Conservation (phyloP, 2,329 filamentous ascomycete species). For the Fusarium subtropicale region DNA sequence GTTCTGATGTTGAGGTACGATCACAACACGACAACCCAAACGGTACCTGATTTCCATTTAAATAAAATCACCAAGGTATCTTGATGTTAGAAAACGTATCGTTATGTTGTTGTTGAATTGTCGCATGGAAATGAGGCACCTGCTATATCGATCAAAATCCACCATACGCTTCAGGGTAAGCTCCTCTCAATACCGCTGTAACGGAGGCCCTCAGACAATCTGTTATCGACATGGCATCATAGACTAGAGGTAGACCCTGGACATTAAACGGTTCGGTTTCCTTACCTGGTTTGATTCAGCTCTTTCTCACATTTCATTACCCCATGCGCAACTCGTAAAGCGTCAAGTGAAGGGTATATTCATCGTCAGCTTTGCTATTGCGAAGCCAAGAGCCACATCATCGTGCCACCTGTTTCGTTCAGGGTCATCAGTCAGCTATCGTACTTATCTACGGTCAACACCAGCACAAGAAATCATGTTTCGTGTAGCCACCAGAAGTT, state of each 20-base stretch:
- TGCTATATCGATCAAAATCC: background rate
- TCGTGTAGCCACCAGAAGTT: background rate
- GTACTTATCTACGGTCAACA: background rate
- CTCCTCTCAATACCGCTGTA: background rate
- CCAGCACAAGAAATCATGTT: constrained; percentile 25
- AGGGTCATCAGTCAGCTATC: no score
- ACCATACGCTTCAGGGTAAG: constrained; percentile 4
- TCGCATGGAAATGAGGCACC: background rate
- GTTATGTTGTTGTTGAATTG: background rate
- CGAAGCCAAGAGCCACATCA: background rate
- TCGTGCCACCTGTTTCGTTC: constrained; percentile 12
- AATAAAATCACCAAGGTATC: no score
- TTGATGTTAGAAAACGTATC: no score
- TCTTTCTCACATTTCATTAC: background rate
- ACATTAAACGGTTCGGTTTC: background rate
- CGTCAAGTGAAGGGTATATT: background rate
- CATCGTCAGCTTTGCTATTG: background rate
- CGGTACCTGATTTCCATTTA: background rate
- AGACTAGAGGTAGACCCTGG: background rate
- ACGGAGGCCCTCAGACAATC: background rate
- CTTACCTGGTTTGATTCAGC: background rate
- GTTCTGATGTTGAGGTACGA: background rate
- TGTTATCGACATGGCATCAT: constrained; percentile 4
- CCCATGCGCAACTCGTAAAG: no score
- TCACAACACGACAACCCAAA: background rate